These are phyloP conservation scores for Inga leiocalycina DNA, from an alignment of 306 rosid species.

Conservation along the genomic window DNA sequence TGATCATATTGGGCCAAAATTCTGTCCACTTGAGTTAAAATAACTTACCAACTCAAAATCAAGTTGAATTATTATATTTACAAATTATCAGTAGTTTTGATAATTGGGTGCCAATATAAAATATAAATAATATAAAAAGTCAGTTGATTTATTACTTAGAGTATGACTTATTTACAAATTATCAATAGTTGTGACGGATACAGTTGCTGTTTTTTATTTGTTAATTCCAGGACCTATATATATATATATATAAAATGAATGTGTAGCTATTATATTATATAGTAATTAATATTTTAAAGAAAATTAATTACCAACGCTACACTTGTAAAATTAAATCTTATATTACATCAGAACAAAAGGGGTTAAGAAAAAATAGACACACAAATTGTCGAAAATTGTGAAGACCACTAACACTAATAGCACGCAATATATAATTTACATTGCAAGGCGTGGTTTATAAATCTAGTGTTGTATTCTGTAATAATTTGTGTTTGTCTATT, in stretches of 20 bases:
- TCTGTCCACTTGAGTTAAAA: not conserved
- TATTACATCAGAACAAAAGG: too few species aligned
- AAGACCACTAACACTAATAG: not conserved
- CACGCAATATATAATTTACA: too few species aligned
- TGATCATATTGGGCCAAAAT: not conserved
- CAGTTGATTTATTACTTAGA: not conserved
- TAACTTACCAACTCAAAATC: not conserved
- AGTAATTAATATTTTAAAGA: too few species aligned
- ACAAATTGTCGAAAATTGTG: not conserved
- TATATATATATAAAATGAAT: too few species aligned
- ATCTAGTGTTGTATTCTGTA: too few species aligned
- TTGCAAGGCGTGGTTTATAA: not conserved
- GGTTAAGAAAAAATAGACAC: too few species aligned
- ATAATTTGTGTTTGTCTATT: not conserved
- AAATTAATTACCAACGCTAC: too few species aligned
- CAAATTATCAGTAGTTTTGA: not conserved
- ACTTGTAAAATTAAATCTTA: too few species aligned
- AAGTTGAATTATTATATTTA: not conserved
- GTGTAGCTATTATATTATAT: too few species aligned
- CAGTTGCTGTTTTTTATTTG: too few species aligned
- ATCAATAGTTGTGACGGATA: too few species aligned
- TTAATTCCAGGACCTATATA: too few species aligned
- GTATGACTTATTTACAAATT: not conserved
- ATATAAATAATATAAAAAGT: not conserved
- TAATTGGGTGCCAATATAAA: not conserved